Evolutionary conservation across 257 asterid species (phyloP), one percentile per base, ranked within the genome.

Genomic region (Nicotiana otophora): DNA sequence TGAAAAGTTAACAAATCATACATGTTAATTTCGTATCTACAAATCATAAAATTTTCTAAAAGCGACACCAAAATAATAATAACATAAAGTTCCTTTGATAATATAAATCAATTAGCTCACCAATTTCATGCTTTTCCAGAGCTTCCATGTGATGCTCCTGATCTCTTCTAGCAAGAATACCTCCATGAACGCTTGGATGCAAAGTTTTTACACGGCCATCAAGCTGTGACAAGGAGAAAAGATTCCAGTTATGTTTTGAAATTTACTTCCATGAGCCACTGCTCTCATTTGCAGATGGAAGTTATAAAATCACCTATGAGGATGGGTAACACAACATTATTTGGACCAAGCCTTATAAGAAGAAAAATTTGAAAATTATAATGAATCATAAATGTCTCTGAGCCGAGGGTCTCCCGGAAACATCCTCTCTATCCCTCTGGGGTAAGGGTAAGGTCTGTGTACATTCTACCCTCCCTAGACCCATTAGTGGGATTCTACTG

Each of bases 181-280:
- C 99, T 83, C 99, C 98, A 83, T 96, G 98, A 83, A 94, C 86
- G 82, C 83, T 89, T 30, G 99, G 99, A 86, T 96, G 98, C 65
- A 96, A 88, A 53, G 99, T 96, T 91, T 96, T 96, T 72, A 96
- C 99, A 84, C 99, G 98, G 5, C 99, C 99, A 87, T 96, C 98
- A 84, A 96, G 98, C 98, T 94, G 91, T 57, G 80, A 75, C 46
- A 75, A 51, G 1, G 17, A 75, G 46, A 12, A 82, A 61, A 77
- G 28, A 26, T 15, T 36, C 28, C 42, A 48, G 80, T 75, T 28
- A 7, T 51, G 26, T 75, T 51, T 26, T 51, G 63, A 75, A 75
- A 61, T 51, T 51, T 15, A 75, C 33, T 31, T 15, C 11, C 63
- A 75, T 51, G 63, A 75, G 46, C 7, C 79, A 72, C 20, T 10